Base-by-base conservation (phyloP, 257 asterid genomes). In the Eustoma russellianum region DNA sequence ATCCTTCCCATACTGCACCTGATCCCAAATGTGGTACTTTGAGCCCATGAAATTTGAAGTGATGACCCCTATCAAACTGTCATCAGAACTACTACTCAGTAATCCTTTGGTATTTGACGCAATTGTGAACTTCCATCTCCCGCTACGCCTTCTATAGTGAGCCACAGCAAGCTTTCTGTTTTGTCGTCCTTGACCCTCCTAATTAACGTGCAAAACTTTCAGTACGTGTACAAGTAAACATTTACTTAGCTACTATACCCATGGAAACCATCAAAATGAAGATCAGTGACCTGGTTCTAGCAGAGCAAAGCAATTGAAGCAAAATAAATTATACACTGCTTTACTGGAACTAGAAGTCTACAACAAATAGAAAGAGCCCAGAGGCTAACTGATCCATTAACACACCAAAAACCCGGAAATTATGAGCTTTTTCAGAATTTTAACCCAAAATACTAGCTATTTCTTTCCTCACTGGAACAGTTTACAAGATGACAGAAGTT, bases 181-280 rank as follows among this genome's bases (percentile, higher is more conserved):
- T 56, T 84, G 90, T 64, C 98, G 50, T 48, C 98, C 98, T 45
- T 82, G 85, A 1, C 97, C 98, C 80, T 91, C 98, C 98, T 91
- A 57, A 24, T 2, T n/a, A 13, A 38, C 17, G 17, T 45, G 17
- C 51, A 16, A 24, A 24, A 24, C 30, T 24, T 24, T 24, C 33
- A 40, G 24, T 16, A 34, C 46, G 40, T 50, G 11, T 18, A 5
- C 15, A 13, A 2, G 5, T 10, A 50, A 9, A 40, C 41, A 28
- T 55, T 43, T 13, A 2, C 43, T 38, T 38, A 4, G 9, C 43
- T 38, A 2, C 12, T 11, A 38, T 38, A 38, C 7, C 2, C 43
- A 38, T 38, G 0, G 43, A 7, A 11, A 38, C 12, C 43, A 38
- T 38, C 43, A 38, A 38, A 38, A 38, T 19, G 28, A 19, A 19